Base-by-base conservation (phyloP, 371 early-diverging fungal species). In the Lichtheimia ornata region DNA sequence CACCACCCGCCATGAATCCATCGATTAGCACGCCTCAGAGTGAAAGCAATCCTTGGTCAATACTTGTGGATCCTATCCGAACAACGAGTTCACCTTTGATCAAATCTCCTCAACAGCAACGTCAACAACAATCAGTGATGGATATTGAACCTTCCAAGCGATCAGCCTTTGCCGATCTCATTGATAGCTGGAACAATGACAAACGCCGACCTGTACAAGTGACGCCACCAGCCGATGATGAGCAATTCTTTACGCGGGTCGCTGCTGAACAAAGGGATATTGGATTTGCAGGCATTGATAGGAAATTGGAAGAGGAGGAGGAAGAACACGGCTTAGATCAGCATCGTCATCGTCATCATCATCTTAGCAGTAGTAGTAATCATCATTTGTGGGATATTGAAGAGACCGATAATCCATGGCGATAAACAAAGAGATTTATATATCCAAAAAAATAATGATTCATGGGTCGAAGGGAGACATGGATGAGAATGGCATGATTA, bases 151-250 rank as follows among this genome's bases (percentile, higher is more conserved):
- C 79, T 2, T 53, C 66, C 42, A 80, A 76, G 53, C 66, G 73
- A 53, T 59, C 59, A 20, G 77, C 73, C 6, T 80, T 80, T 70
- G 74, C 80, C 4, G 80, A 80, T 62, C 56, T 80, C 35, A 80
- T 80, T 54, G 62, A 64, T 1, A 76, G 72, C 56, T 80, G 80
- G 80, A 70, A 76, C 44, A 67, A 58, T 59, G 50, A 25, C 44
- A 56, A 50, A 25, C 51, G 56, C 7, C 14, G 18, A 25, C 42
- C 5, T 27, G 7, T 25, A 17, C 7, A 9, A n/a, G 43, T 25
- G 4, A 42, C 40, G 5, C 55, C 55, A 7, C 27, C 18, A 12
- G 62, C 65, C 25, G 64, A 68, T 30, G 61, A 71, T 5, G 63
- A 60, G n/a, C 50, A 50, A 24, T 76, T 80, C 53, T 70, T 74